Evolutionary conservation across 1,284 basidiomycete genomes (phyloP), one percentile per base, ranked within the genome.

Genomic region (Irpex sp.): DNA sequence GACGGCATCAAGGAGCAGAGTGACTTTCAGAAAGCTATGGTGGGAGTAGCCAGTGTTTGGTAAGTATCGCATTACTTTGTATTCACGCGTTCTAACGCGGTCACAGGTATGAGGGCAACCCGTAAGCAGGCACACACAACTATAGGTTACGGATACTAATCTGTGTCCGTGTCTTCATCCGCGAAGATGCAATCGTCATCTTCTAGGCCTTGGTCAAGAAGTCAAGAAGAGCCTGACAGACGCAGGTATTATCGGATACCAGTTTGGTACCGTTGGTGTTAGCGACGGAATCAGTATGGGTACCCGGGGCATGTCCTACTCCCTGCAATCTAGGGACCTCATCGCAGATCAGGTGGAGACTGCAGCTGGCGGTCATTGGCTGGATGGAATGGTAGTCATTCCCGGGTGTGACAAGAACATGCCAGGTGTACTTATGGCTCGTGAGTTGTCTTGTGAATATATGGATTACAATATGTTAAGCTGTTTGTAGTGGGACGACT

Each of bases 351-450:
- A 92, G 73, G 96, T 98, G 38, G 96, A 98, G 80, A 92, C 93
- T 5, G 96, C 94, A 37, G 96, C 92, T n/a, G 60, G 60, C 5
- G 97, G 96, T 5, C 97, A 99, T 77, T 97, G 96, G 87, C 85
- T 98, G n/a, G 97, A 98, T 74, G 97, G 94, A 49, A 95, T 97
- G 91, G 94, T 98, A 54, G 94, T 94, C 62, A 84, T 98, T 58
- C 97, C 97, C 44, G 96, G 96, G 40, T 98, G 96, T 75, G 96
- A 98, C 80, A 98, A 97, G 80, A 98, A 98, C 77, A 97, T 97
- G 95, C 96, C 96, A 8, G 96, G 96, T 63, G 94, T 95, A 48
- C 79, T 97, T 69, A 97, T 97, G 81, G 95, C 94, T 62, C 85
- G 93, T 94, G 71, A 79, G 93, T 87, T 65, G 68, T 59, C 70